Evolutionary conservation across 1,284 basidiomycete species (phyloP).

Genomic region (Malassezia vespertilionis): DNA sequence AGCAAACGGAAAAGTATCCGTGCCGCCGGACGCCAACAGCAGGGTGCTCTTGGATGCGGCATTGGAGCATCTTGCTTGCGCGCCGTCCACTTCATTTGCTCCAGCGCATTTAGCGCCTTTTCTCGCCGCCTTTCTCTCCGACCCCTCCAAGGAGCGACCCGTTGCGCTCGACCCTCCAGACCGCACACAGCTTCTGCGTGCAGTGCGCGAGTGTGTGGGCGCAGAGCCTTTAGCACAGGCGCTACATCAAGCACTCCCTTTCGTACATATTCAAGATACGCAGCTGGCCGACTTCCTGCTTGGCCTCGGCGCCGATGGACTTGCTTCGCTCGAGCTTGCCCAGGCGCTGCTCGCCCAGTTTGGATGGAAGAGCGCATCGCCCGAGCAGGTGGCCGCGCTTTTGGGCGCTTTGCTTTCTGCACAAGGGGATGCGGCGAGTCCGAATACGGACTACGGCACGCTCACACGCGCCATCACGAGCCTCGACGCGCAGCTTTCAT

Average conservation of each 20-base stretch:
- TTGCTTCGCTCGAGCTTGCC: conserved; percentile 24
- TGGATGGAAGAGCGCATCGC: conserved; percentile 23
- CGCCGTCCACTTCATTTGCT: background rate
- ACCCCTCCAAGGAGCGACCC: background rate
- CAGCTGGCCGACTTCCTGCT: conserved; percentile 18
- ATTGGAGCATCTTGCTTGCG: conserved; percentile 10
- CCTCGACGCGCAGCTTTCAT: conserved; percentile 21
- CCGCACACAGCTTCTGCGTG: conserved; percentile 2
- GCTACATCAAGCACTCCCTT: background rate
- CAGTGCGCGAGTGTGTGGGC: conserved; percentile 2
- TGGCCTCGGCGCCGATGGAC: conserved; percentile 29
- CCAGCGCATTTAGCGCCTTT: background rate
- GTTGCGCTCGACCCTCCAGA: background rate
- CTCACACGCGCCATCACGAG: conserved; percentile 19
- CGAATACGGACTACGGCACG: conserved; percentile 23
- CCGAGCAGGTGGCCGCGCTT: conserved; percentile 31
- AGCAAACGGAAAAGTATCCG: background rate
- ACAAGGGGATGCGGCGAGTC: conserved; percentile 22
- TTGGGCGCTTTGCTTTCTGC: conserved; percentile 32
- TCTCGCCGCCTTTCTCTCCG: conserved; percentile 2
- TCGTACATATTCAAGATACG: no score
- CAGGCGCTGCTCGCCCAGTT: conserved; percentile 30
- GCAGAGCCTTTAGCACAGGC: conserved; percentile 2
- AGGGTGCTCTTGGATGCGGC: background rate
- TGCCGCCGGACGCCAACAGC: conserved; percentile 4